A percentile compares a stretch with the other conserved stretches of the same genome.
These are phyloP conservation scores for Sporothrix euskadiensis DNA, from an alignment of 2,329 filamentous ascomycete genomes.

Conservation along the genomic window DNA sequence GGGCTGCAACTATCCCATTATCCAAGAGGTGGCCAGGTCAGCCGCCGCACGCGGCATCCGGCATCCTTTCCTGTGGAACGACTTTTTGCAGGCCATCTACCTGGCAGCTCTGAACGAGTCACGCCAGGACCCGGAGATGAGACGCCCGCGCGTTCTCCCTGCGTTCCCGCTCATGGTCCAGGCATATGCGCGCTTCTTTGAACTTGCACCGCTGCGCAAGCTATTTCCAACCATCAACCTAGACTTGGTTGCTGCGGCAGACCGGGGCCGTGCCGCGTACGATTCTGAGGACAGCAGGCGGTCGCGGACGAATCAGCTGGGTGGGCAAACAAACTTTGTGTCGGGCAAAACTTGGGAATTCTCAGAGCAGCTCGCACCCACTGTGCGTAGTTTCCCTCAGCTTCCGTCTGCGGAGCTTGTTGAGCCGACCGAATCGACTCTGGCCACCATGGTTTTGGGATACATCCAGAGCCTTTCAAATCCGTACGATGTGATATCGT, in stretches of 20 bases:
- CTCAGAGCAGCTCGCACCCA: conserved; percentile 27
- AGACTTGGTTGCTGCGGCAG: background rate
- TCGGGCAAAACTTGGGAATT: conserved; percentile 31
- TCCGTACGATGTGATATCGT: conserved; percentile 46
- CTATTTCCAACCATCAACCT: conserved; percentile 35
- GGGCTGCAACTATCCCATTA: conserved; percentile 53
- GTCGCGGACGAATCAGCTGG: background rate
- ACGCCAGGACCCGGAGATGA: conserved; percentile 33
- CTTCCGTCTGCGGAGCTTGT: conserved; percentile 32
- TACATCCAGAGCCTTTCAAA: conserved; percentile 47
- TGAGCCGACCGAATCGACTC: conserved; percentile 44
- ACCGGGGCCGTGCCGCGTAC: background rate
- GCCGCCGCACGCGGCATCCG: conserved; percentile 52
- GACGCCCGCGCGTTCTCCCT: conserved; percentile 41
- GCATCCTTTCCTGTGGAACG: conserved; percentile 51
- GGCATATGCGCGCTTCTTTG: conserved; percentile 52
- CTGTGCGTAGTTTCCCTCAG: conserved; percentile 32
- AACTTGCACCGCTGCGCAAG: conserved; percentile 48
- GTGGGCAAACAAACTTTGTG: background rate
- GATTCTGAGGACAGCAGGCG: too few relatives aligned
- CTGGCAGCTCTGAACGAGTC: conserved; percentile 47
- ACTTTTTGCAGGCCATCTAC: conserved; percentile 55
- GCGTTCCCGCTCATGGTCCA: conserved; percentile 52
- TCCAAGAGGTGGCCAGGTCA: conserved; percentile 57
- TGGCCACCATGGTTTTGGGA: conserved; percentile 51